Conservation (phyloP, 805 yeast species). For the Pichia manshurica region DNA sequence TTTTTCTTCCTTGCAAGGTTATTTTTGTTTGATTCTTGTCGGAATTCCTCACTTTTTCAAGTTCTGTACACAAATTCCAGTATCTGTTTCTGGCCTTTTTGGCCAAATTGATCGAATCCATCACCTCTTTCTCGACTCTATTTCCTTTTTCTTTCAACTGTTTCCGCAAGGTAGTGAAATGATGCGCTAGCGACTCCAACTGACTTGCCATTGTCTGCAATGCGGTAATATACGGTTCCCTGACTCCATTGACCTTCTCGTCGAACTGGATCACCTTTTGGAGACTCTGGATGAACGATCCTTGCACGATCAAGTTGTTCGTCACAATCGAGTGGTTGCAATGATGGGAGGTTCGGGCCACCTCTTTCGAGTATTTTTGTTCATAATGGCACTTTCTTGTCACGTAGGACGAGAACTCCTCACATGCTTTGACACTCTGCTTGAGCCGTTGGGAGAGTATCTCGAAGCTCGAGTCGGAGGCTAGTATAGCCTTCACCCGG, state of each 20-base stretch:
- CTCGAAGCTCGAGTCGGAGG: conserved; percentile 73
- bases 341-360: conserved; percentile 62
- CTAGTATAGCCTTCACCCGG: conserved; percentile 45
- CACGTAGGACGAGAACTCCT: conserved; percentile 75
- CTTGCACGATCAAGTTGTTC: conserved; percentile 35
- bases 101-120: conserved; percentile 75
- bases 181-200: conserved; percentile 59
- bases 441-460: conserved; percentile 67
- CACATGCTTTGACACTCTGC: conserved; percentile 74
- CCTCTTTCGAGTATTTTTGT: conserved; percentile 69
- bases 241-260: conserved; percentile 64
- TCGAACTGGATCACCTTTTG: conserved; percentile 70
- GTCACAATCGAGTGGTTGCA: conserved; percentile 26
- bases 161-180: conserved; percentile 71
- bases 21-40: conserved; percentile 84
- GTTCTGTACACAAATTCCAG: conserved; percentile 74
- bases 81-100: conserved; percentile 84
- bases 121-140: conserved; percentile 76
- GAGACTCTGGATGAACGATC: conserved; percentile 57
- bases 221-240: conserved; percentile 70
- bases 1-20: conserved; percentile 70
- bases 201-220: conserved; percentile 84
- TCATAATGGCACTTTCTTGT: conserved; percentile 74
- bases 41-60: conserved; percentile 67
- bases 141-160: conserved; percentile 73